These are phyloP conservation scores for Vararia minispora DNA, from an alignment of 768 basidiomycete genomes.

Conservation along the genomic window DNA sequence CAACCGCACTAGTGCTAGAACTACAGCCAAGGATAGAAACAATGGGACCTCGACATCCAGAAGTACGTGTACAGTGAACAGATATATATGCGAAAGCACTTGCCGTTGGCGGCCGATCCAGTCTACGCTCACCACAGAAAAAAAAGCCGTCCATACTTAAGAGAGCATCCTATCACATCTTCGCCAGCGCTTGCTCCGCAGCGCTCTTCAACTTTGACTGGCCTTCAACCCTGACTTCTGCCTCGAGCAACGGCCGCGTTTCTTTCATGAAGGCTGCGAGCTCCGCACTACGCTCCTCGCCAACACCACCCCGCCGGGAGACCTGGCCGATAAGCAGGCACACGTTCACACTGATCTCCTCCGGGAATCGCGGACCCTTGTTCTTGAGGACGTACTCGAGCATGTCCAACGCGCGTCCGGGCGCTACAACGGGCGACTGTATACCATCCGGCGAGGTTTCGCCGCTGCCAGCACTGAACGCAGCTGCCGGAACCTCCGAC, in stretches of 20 bases:
- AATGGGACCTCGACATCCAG: too few species aligned
- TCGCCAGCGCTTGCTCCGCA: conserved; percentile 31
- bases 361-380: conserved; percentile 35
- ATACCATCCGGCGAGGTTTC: conserved; percentile 24
- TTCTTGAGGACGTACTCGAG: conserved; percentile 53
- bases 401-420: conserved; percentile 56
- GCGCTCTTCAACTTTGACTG: conserved; percentile 27
- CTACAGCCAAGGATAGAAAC: too few species aligned
- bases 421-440: conserved; percentile 39
- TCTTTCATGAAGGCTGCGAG: conserved; percentile 38
- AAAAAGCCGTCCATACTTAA: background rate
- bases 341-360: conserved; percentile 67
- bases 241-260: conserved; percentile 37
- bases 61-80: too few species aligned
- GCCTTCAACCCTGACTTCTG: conserved; percentile 27
- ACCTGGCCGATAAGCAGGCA: conserved; percentile 64
- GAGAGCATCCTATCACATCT: background rate
- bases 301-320: conserved; percentile 38
- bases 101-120: too few species aligned
- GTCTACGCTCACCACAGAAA: background rate
- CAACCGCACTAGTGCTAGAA: too few species aligned
- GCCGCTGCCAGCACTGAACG: too few species aligned
- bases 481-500: conserved; percentile 28
- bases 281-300: conserved; percentile 24
- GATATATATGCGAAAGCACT: too few species aligned